Percentiles rank a stretch among this genome's conserved stretches.
Conservation (phyloP, 768 basidiomycete species). For the Phlegmacium glaucopus region DNA sequence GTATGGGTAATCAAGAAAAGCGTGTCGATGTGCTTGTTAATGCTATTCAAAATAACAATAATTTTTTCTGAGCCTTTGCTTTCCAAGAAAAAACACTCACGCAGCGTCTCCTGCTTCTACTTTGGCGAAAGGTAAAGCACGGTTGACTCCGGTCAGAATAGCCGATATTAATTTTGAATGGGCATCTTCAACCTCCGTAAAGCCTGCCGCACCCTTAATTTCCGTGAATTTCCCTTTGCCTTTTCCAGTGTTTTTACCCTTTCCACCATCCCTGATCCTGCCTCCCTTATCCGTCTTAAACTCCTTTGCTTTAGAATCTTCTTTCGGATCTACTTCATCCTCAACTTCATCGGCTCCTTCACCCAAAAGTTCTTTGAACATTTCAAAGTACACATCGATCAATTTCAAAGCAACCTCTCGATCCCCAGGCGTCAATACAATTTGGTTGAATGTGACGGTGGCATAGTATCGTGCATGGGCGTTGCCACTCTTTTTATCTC, state of each 20-base stretch:
- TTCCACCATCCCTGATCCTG: slow-evolving; percentile 24
- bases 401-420: slow-evolving; percentile 71
- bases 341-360: slow-evolving; percentile 40
- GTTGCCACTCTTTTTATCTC: slow-evolving; percentile 46
- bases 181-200: slow-evolving; percentile 72
- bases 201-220: slow-evolving; percentile 58
- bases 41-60: slow-evolving; percentile 38
- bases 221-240: slow-evolving; percentile 36
- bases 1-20: slow-evolving; percentile 94
- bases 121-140: slow-evolving; percentile 90
- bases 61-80: too few relatives aligned
- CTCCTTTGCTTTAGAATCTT: slow-evolving; percentile 27
- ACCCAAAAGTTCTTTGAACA: slow-evolving; percentile 86
- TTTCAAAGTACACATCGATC: slow-evolving; percentile 90
- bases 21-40: slow-evolving; percentile 85
- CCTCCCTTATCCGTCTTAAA: slow-evolving; percentile 37
- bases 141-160: slow-evolving; percentile 90
- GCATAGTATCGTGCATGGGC: slow-evolving; percentile 89
- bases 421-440: slow-evolving; percentile 69
- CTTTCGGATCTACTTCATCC: slow-evolving; percentile 25
- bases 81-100: slow-evolving; percentile 36
- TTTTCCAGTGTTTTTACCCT: slow-evolving; percentile 34
- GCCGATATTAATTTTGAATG: slow-evolving; percentile 86
- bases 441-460: slow-evolving; percentile 92
- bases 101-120: slow-evolving; percentile 63